Conservation (phyloP, 2,329 filamentous ascomycete species). For the Dactylellina cionopaga region DNA sequence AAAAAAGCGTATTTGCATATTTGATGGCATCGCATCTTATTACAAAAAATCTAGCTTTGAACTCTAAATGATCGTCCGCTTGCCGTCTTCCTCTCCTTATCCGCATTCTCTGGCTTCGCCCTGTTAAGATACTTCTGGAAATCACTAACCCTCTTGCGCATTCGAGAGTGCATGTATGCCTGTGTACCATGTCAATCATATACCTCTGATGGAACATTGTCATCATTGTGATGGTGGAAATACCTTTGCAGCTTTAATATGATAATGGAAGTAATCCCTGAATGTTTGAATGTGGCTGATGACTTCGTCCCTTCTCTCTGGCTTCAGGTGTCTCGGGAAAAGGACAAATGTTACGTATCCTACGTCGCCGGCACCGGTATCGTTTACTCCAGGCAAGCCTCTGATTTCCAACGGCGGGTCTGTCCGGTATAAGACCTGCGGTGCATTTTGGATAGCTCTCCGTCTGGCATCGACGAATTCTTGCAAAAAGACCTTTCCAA, state of each 20-base stretch:
- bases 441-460: conserved; percentile 96
- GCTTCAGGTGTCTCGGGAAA: conserved; percentile 92
- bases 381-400: conserved; percentile 81
- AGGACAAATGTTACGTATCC: conserved; percentile 99
- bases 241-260: conserved; percentile 98
- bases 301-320: conserved; percentile 88
- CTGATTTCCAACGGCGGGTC: conserved; percentile 93
- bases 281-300: conserved; percentile 99
- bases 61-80: conserved; percentile 85
- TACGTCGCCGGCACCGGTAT: conserved; percentile 78
- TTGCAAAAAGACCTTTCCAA: conserved; percentile 97
- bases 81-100: conserved; percentile 91
- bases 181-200: too few species aligned
- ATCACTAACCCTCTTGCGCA: conserved; percentile 96
- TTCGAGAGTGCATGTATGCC: conserved; percentile 97
- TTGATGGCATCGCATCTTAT: too few species aligned
- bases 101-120: conserved; percentile 92
- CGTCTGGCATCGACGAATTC: conserved; percentile 97
- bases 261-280: conserved; percentile 99
- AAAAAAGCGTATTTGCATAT: too few species aligned
- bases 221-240: conserved; percentile 2
- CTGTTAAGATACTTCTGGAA: conserved; percentile 98
- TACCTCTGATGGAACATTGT: too few species aligned
- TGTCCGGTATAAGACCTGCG: conserved; percentile 94
- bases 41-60: conserved; percentile 24